phyloP scores from a whole-genome alignment of 202 grass and related monocot species.

The Cymbopogon flexuosus region DNA sequence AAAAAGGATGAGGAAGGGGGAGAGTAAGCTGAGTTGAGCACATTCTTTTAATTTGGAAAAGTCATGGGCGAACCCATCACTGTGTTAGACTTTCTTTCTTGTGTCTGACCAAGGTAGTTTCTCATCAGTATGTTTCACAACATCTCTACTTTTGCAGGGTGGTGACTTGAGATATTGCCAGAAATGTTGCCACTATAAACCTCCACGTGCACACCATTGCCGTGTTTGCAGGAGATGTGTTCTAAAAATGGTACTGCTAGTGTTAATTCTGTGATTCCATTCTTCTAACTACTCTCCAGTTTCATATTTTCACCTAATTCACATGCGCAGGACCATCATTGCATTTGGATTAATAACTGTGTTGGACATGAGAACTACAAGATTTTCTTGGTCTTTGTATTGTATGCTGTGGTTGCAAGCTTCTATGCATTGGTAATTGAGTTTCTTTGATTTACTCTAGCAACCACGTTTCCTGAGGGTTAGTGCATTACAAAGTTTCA shows the following conservation, averaged over 20 bases:
- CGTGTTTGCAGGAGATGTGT: conserved; percentile 97
- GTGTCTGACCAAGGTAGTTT: neutral
- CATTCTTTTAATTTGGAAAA: neutral
- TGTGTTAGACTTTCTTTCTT: neutral
- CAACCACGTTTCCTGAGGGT: neutral
- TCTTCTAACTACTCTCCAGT: conserved; percentile 12
- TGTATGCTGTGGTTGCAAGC: conserved; percentile 80
- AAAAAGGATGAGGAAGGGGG: neutral
- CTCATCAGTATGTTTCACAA: neutral
- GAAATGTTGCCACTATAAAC: conserved; percentile 88
- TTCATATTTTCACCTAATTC: conserved; percentile 21
- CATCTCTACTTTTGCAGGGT: conserved; percentile 42
- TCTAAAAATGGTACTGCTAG: conserved; percentile 71
- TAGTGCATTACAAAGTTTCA: conserved; percentile 8
- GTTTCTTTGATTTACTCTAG: conserved; percentile 22
- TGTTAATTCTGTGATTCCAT: neutral
- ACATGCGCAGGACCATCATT: conserved; percentile 77
- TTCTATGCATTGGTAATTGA: conserved; percentile 69
- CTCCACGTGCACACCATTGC: conserved; percentile 92
- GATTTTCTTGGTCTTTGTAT: conserved; percentile 80
- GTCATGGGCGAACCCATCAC: neutral
- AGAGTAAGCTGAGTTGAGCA: neutral
- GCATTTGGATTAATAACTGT: conserved; percentile 98
- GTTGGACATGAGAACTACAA: conserved; percentile 93
- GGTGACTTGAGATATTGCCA: conserved; percentile 94